Evolutionary conservation across 345 rosid species (phyloP).

Genomic region (Camelina sativa): DNA sequence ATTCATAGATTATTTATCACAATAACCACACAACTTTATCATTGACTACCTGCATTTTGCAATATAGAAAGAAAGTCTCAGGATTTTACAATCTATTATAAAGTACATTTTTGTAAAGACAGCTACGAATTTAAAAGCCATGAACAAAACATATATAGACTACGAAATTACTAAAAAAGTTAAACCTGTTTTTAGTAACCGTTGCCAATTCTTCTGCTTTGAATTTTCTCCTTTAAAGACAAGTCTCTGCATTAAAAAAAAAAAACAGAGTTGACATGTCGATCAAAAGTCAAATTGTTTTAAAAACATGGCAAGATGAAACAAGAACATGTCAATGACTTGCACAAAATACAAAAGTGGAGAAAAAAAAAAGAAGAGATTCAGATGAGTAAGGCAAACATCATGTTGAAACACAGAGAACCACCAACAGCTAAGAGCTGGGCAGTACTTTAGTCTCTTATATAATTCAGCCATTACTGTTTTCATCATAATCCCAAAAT

Average conservation of each 20-base stretch:
- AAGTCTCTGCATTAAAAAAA: slow-evolving; percentile 4
- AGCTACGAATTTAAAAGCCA: slow-evolving; percentile 28
- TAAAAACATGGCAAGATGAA: slow-evolving; percentile 36
- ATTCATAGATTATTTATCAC: slow-evolving; percentile 2
- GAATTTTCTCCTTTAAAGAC: slow-evolving; percentile 33
- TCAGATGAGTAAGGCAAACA: slow-evolving; percentile 81
- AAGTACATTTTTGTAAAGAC: slow-evolving; percentile 13
- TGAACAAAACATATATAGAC: slow-evolving; percentile 19
- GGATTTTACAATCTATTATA: background rate
- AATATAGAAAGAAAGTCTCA: background rate
- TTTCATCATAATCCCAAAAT: slow-evolving; percentile 53
- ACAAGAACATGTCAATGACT: slow-evolving; percentile 31
- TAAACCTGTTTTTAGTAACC: background rate
- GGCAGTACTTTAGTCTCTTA: slow-evolving; percentile 47
- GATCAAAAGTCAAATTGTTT: slow-evolving; percentile 26
- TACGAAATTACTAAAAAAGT: background rate
- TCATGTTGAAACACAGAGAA: slow-evolving; percentile 52
- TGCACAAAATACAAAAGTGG: background rate
- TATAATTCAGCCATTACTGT: slow-evolving; percentile 48
- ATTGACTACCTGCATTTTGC: slow-evolving; percentile 32
- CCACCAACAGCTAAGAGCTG: slow-evolving; percentile 62
- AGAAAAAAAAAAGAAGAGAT: slow-evolving; percentile 34
- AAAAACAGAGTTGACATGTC: slow-evolving; percentile 19
- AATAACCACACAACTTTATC: slow-evolving; percentile 32
- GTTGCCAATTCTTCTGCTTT: slow-evolving; percentile 29